phyloP scores from a whole-genome alignment of 352 stramenopile species.

The Pelagophyceae sp. region DNA sequence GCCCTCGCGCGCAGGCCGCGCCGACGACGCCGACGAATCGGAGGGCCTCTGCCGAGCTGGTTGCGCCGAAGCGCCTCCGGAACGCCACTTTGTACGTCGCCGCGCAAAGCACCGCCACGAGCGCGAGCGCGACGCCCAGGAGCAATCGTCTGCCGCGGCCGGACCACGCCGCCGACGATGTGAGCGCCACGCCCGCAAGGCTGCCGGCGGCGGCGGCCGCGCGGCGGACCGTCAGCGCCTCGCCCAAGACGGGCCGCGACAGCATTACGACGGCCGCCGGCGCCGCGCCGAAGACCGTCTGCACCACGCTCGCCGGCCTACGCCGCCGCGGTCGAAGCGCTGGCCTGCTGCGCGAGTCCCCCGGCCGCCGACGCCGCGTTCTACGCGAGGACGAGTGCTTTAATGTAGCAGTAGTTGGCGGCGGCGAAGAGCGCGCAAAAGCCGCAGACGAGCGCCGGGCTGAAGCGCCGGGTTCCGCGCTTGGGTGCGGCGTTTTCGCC shows the following conservation, averaged over 20 bases:
- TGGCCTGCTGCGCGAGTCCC: too few species aligned
- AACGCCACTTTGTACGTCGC: slow-evolving; percentile 3
- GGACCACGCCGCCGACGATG: neutral
- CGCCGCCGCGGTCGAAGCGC: too few species aligned
- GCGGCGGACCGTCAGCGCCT: neutral
- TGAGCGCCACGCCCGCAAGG: neutral
- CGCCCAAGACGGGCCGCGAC: neutral
- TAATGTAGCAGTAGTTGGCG: slow-evolving; percentile 4
- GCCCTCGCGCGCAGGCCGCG: neutral
- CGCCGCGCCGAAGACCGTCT: slow-evolving; percentile 13
- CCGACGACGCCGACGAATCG: slow-evolving; percentile 2
- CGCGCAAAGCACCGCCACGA: neutral
- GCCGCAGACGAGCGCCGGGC: neutral
- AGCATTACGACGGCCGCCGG: neutral
- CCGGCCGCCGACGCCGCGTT: too few species aligned
- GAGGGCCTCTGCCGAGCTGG: neutral
- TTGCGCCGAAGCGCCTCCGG: neutral
- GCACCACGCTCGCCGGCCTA: neutral
- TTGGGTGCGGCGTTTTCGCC: too few species aligned
- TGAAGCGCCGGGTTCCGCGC: neutral
- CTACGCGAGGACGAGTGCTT: neutral
- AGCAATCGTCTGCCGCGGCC: neutral
- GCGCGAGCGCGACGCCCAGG: neutral
- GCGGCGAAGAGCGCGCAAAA: slow-evolving; percentile 1
- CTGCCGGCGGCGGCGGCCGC: neutral